Evolutionary conservation across 2,329 filamentous ascomycete genomes (phyloP).

Genomic region (Xylariales sp.): DNA sequence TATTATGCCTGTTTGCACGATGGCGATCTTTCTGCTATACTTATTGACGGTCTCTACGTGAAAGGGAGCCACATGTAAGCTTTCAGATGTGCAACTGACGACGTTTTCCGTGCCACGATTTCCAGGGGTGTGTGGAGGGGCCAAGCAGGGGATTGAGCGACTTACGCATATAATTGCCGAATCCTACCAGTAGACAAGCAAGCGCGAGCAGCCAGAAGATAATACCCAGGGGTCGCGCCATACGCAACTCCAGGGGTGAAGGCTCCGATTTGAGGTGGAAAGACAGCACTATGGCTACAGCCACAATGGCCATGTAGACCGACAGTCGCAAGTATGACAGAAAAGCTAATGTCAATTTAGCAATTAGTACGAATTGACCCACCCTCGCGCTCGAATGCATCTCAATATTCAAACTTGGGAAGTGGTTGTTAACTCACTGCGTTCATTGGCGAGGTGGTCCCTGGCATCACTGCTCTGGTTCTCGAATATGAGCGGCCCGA

Average conservation of each 20-base stretch:
- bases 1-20: slow-evolving; percentile 92
- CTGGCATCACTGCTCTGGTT: slow-evolving; percentile 71
- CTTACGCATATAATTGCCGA: slow-evolving; percentile 81
- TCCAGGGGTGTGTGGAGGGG: not conserved
- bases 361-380: no score
- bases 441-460: slow-evolving; percentile 76
- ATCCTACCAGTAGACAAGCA: slow-evolving; percentile 69
- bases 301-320: slow-evolving; percentile 86
- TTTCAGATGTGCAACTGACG: not conserved
- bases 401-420: no score
- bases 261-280: slow-evolving; percentile 83
- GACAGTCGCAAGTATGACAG: slow-evolving; percentile 87
- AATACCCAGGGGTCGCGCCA: slow-evolving; percentile 79
- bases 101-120: no score
- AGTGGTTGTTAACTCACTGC: slow-evolving; percentile 42
- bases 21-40: slow-evolving; percentile 71
- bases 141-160: slow-evolving; percentile 4
- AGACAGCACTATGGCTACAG: slow-evolving; percentile 84
- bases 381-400: no score
- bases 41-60: slow-evolving; percentile 63
- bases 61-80: not conserved
- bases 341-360: no score
- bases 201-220: slow-evolving; percentile 84
- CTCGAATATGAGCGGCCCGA: slow-evolving; percentile 67
- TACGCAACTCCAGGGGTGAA: slow-evolving; percentile 63